Percentiles rank a stretch among this genome's conserved stretches.
phyloP scores from a whole-genome alignment of 495 filamentous ascomycete genomes.

The Jackrogersella minutella region DNA sequence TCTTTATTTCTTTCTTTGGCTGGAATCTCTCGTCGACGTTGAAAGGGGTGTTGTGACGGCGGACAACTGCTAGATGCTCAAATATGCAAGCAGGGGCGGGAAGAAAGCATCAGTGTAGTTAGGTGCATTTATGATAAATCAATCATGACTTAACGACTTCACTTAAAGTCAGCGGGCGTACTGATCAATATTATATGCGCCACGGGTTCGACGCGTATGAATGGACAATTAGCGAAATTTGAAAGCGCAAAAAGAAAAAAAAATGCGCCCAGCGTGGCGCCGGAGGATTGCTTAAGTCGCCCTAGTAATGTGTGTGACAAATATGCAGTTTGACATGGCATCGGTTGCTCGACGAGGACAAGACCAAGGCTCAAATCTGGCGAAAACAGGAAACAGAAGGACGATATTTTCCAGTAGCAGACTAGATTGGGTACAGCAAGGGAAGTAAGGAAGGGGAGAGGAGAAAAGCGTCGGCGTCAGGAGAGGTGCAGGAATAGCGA shows the following conservation, averaged over 20 bases:
- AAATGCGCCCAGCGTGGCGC: slow-evolving; percentile 29
- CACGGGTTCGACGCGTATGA: slow-evolving; percentile 4
- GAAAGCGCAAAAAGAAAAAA: slow-evolving; percentile 25
- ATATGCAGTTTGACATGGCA: slow-evolving; percentile 18
- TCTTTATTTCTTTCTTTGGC: slow-evolving; percentile 28
- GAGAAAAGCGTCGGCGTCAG: slow-evolving; percentile 29
- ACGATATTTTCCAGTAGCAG: neutral
- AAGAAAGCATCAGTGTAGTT: slow-evolving; percentile 44
- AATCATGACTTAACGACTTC: slow-evolving; percentile 47
- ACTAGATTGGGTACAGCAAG: slow-evolving; percentile 5
- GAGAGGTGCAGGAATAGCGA: slow-evolving; percentile 41
- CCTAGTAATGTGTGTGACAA: slow-evolving; percentile 16
- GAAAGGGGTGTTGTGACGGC: slow-evolving; percentile 22
- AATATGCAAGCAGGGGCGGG: slow-evolving; percentile 33
- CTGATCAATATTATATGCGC: slow-evolving; percentile 15
- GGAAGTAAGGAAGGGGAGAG: slow-evolving; percentile 22
- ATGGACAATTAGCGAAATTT: slow-evolving; percentile 11
- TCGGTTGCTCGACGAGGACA: slow-evolving; percentile 28
- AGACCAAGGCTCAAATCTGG: neutral
- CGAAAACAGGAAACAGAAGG: slow-evolving; percentile 9
- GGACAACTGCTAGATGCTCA: slow-evolving; percentile 36
- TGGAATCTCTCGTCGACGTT: slow-evolving; percentile 25
- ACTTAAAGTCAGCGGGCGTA: slow-evolving; percentile 17
- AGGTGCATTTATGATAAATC: slow-evolving; percentile 47
- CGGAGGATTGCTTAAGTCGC: slow-evolving; percentile 20